Evolutionary conservation across 768 basidiomycete genomes (phyloP), one percentile per base, ranked within the genome.

Genomic region (Suillus subluteus): DNA sequence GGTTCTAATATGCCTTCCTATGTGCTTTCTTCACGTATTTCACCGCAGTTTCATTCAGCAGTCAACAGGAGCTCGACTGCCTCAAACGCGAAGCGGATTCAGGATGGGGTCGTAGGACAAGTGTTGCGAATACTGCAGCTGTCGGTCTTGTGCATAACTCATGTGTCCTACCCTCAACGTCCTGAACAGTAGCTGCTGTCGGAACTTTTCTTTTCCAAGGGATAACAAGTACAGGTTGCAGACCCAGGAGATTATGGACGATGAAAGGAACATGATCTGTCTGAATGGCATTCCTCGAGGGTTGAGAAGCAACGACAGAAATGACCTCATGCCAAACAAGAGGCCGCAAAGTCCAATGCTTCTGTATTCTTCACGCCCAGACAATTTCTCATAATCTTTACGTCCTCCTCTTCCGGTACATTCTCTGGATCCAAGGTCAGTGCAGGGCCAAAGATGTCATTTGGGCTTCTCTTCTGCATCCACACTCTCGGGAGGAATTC

Each of bases 191-290:
- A 32, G 32, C 32, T 32, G 32, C 32, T 32, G 32, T 5, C 4
- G 32, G 21, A 58, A 13, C 7, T 54, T 58, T 21, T 62, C 23
- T n/a, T 58, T 64, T 13, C 80, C 79, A 77, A 81, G 70, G 15
- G 66, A 64, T 3, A 67, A 69, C 38, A 73, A 56, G 56, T 63
- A 70, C 5, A 66, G 52, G 46, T 72, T 74, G 58, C 70, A 72
- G n/a, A n/a, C n/a, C n/a, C n/a, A n/a, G 15, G 73, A 73, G 9
- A 70, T 64, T 15, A 61, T 66, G 43, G 73, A 62, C 7, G 71
- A 62, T 21, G 65, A 21, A 38, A 74, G 66, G 56, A 73, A 73
- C 66, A 72, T 58, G n/a, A n/a, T n/a, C n/a, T n/a, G n/a, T n/a
- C n/a, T n/a, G n/a, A n/a, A n/a, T n/a, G n/a, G n/a, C n/a, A n/a